Base-by-base conservation (phyloP, 768 basidiomycete genomes). In the Tricholoma matsutake region DNA sequence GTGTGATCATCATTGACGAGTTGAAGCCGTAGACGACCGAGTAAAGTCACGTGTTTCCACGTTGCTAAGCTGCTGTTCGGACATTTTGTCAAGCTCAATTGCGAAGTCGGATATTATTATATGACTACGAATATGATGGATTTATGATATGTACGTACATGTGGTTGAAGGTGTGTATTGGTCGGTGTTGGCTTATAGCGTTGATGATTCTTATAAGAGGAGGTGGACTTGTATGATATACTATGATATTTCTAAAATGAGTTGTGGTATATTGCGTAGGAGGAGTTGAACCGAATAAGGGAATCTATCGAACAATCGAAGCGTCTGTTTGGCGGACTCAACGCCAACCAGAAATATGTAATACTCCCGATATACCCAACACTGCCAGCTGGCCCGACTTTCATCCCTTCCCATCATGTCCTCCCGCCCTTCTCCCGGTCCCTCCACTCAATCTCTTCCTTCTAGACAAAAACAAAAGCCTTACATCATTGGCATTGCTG, bases 401-500 rank as follows among this genome's bases (percentile, higher is more conserved):
- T 75, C 73, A 70, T 73, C 71, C 73, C 22, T n/a, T 28, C 29
- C 51, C 80, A 80, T 77, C 84, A 89, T 89, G 88, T 88, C 87
- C 67, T 78, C 83, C 70, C 83, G 81, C 68, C 81, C 83, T 20
- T 86, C 84, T 67, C 83, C 84, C 64, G 80, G 78, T 62, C 76
- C 80, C 60, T 80, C 75, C 52, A 72, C 69, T 43, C 67, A 69
- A 9, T 63, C 39, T 10, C 41, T 43, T 57, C 56, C 56, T 10
- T 29, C 73, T 25, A 72, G 78, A 72, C 71, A 80, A 77, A 80
- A 86, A 78, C 76, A 76, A 67, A 72, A 83, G 72, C 67, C 78
- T 22, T 78, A 80, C 53, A 64, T 83, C 18, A 76, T 84, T 20
- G 89, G 87, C 63, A 88, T 91, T 63, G 83, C 88, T 39, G 89